A percentile compares a stretch with the other conserved stretches of the same genome.
These are phyloP conservation scores for Suhomyces bribrorum DNA, from an alignment of 1,139 yeast genomes.

Conservation along the genomic window DNA sequence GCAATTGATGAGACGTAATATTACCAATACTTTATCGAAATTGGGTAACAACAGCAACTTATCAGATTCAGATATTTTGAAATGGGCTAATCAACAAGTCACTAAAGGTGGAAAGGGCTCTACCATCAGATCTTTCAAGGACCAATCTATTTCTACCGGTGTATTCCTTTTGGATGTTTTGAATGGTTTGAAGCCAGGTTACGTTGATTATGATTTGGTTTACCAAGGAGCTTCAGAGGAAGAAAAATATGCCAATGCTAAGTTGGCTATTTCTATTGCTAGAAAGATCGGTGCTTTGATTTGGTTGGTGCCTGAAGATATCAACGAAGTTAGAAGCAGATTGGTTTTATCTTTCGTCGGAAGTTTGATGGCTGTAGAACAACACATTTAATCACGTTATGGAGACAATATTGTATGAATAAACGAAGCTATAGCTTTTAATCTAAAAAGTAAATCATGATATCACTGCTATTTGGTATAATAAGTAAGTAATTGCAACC, in stretches of 20 bases:
- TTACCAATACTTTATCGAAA: conserved; percentile 75
- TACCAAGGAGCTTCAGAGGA: conserved; percentile 77
- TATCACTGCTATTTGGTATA: too few species aligned
- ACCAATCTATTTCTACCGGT: conserved; percentile 71
- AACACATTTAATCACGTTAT: conserved; percentile 14
- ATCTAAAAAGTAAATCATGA: too few species aligned
- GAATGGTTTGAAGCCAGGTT: conserved; percentile 94
- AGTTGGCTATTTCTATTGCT: conserved; percentile 95
- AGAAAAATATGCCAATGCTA: conserved; percentile 90
- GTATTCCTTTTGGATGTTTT: conserved; percentile 85
- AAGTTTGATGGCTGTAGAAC: conserved; percentile 70
- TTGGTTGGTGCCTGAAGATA: conserved; percentile 99
- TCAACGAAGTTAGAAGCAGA: conserved; percentile 91
- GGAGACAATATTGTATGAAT: neutral
- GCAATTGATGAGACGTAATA: conserved; percentile 98
- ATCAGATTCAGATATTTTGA: conserved; percentile 80
- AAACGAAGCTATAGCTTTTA: neutral
- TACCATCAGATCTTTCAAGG: conserved; percentile 81
- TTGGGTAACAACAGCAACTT: conserved; percentile 67
- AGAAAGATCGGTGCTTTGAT: conserved; percentile 97
- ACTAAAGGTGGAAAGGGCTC: conserved; percentile 76
- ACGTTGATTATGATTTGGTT: conserved; percentile 92
- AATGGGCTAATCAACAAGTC: conserved; percentile 91
- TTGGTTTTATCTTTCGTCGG: conserved; percentile 93
- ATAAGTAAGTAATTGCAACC: too few species aligned